Percentiles rank a stretch among this genome's conserved stretches.
Evolutionary conservation across 1,284 basidiomycete species (phyloP).

Genomic region (Cutaneotrichosporon cavernicola): DNA sequence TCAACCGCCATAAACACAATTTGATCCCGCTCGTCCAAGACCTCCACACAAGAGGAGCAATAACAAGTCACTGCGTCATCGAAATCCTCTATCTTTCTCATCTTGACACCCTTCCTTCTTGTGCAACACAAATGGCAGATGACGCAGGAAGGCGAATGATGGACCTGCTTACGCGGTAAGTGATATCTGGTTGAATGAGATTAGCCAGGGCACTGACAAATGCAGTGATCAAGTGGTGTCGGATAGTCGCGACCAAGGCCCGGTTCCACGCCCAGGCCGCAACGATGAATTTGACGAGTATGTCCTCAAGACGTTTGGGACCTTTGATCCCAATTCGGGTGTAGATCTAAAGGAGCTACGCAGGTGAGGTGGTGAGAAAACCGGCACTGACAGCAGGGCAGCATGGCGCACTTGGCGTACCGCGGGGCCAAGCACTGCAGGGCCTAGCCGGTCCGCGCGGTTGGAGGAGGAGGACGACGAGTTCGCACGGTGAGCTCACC

Average conservation of each 20-base stretch:
- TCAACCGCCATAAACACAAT: slow-evolving; percentile 2
- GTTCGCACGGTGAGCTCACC: slow-evolving; percentile 34
- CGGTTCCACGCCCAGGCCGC: slow-evolving; percentile 30
- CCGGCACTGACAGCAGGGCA: slow-evolving; percentile 28
- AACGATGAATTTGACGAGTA: slow-evolving; percentile 42
- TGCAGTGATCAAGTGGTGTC: background rate
- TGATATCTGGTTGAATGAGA: too few relatives aligned
- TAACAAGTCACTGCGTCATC: background rate
- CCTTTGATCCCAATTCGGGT: slow-evolving; percentile 24
- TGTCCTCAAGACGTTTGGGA: slow-evolving; percentile 26
- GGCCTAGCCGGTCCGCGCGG: background rate
- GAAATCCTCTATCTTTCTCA: background rate
- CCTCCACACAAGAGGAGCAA: background rate
- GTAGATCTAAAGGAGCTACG: slow-evolving; percentile 34
- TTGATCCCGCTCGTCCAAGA: background rate
- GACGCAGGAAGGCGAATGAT: slow-evolving; percentile 7
- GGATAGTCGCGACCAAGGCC: slow-evolving; percentile 5
- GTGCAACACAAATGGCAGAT: background rate
- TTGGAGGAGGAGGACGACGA: slow-evolving; percentile 42
- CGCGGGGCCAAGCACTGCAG: slow-evolving; percentile 24
- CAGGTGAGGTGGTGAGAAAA: slow-evolving; percentile 27
- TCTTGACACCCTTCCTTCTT: background rate
- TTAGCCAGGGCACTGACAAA: background rate
- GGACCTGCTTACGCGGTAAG: slow-evolving; percentile 2
- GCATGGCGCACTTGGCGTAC: slow-evolving; percentile 46